Evolutionary conservation across 768 basidiomycete genomes (phyloP), one percentile per base, ranked within the genome.

Genomic region (Cubamyces lactineus): DNA sequence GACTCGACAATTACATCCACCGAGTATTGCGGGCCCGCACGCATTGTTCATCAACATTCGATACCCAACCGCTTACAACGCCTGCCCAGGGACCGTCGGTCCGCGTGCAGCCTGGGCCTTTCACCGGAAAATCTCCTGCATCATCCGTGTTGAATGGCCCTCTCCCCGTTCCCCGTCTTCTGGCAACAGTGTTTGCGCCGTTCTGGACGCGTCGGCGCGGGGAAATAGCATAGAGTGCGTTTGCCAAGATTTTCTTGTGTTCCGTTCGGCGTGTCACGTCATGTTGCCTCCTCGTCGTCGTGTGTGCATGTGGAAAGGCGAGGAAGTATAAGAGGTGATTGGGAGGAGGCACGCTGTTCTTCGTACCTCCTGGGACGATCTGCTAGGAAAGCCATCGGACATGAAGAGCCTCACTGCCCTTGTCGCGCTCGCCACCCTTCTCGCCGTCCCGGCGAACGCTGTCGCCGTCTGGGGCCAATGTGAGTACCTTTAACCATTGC

Each of bases 401-500:
- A 70, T 70, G 69, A 68, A 70, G 66, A 57, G 34, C 46, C 67
- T 68, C 55, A 61, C 67, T 19, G 67, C 69, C 40, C 59, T 70
- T 45, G 69, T 70, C 50, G 59, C 67, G 38, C 61, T 70, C 30
- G 67, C 69, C 26, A 62, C 67, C 34, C 17, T 54, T 34, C 34
- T 68, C 45, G 62, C 57, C 16, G 47, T 64, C 11, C 60, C 63
- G 19, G 69, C 67, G 13, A 50, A 65, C 52, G 73, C 73, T 15
- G 71, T 73, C n/a, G 69, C 70, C 19, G 73, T 75, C 23, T 79
- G 72, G 71, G 75, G 75, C 39, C 76, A 77, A 70, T 79, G 77
- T 76, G 34, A 7, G 47, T 73, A 67, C 16, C 47, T 53, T 38
- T 42, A 53, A 16, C 21, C 8, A 11, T 3, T 30, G 5, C 21